phyloP scores from a whole-genome alignment of 805 yeast species.

The Starmerella vitae region DNA sequence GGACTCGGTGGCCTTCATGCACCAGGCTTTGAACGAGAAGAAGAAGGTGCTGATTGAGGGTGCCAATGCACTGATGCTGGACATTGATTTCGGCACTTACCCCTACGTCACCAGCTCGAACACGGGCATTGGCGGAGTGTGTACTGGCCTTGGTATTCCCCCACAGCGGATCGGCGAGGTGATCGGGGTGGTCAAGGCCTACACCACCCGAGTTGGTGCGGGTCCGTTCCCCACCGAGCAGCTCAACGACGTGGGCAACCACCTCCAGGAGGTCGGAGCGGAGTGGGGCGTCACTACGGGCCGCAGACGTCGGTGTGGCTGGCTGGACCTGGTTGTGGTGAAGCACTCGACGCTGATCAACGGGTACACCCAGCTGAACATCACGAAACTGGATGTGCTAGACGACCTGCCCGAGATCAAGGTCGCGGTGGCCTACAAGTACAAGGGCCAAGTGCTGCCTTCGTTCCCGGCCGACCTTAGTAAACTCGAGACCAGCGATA shows the following conservation, averaged over 20 bases:
- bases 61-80: constrained; percentile 96
- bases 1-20: constrained; percentile 67
- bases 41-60: constrained; percentile 92
- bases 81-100: constrained; percentile 94
- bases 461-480: constrained; percentile 88
- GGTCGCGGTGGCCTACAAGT: constrained; percentile 72
- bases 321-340: constrained; percentile 93
- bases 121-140: constrained; percentile 95
- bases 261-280: constrained; percentile 80
- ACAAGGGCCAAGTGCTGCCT: constrained; percentile 59
- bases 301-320: constrained; percentile 97
- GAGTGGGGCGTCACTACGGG: constrained; percentile 98
- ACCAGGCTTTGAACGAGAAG: constrained; percentile 52
- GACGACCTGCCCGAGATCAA: constrained; percentile 80
- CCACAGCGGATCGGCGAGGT: constrained; percentile 68
- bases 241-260: constrained; percentile 72
- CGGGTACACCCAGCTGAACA: constrained; percentile 87
- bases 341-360: constrained; percentile 83
- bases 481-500: constrained; percentile 50
- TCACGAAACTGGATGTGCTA: constrained; percentile 89
- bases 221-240: constrained; percentile 99
- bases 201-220: constrained; percentile 97
- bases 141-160: constrained; percentile 94
- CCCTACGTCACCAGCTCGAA: constrained; percentile 93
- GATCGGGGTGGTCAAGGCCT: constrained; percentile 95